These are phyloP conservation scores for Aristolochia californica DNA, from an alignment of 164 flowering plant genomes.

Conservation along the genomic window DNA sequence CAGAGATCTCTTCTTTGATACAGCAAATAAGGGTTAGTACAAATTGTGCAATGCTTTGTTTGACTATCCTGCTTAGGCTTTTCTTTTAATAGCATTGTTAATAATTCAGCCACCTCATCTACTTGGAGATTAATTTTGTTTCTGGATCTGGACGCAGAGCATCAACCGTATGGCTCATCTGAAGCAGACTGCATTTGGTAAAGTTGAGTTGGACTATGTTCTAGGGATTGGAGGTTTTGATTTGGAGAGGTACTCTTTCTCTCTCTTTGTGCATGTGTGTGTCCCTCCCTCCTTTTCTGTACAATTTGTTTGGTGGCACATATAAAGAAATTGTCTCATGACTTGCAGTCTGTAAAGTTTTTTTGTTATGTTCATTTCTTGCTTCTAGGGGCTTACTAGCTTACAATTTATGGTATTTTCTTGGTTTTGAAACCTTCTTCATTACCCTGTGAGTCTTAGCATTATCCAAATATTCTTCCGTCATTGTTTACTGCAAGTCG, in stretches of 20 bases:
- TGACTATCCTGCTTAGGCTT: too few species aligned
- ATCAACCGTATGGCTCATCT: constrained; percentile 75
- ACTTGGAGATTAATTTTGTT: neutral
- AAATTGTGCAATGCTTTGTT: neutral
- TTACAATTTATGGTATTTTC: neutral
- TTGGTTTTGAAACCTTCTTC: too few species aligned
- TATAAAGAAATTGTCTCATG: neutral
- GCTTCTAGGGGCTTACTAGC: neutral
- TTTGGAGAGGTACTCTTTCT: constrained; percentile 64
- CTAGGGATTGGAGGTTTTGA: constrained; percentile 99
- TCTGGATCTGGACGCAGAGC: constrained; percentile 25
- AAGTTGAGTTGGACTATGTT: constrained; percentile 93
- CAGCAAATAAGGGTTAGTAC: constrained; percentile 72
- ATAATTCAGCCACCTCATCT: neutral
- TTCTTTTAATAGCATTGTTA: too few species aligned
- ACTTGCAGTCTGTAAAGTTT: neutral
- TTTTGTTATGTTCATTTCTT: neutral
- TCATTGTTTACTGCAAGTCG: too few species aligned
- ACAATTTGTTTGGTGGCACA: too few species aligned
- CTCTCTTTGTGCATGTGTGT: neutral
- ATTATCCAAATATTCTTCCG: too few species aligned
- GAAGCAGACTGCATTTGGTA: constrained; percentile 69
- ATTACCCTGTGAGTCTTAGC: too few species aligned
- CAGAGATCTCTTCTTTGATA: constrained; percentile 52
- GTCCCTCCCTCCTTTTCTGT: too few species aligned